Evolutionary conservation across 768 basidiomycete genomes (phyloP).

Genomic region (Pleurotus ostreatus): DNA sequence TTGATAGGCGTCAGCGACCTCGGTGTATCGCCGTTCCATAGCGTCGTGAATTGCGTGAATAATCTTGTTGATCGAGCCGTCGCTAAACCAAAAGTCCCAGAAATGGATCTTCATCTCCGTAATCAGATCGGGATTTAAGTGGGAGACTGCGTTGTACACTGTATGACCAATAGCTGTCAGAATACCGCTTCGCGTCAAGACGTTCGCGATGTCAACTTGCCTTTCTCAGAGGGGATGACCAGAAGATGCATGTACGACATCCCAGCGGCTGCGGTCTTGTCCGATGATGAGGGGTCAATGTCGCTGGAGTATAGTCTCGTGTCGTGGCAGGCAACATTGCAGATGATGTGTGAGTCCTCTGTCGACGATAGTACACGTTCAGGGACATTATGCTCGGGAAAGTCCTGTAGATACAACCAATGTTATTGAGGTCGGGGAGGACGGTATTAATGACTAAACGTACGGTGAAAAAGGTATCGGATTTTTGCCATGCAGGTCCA

Average conservation of each 20-base stretch:
- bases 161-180: neutral
- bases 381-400: neutral
- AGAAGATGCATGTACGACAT: slow-evolving; percentile 5
- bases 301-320: neutral
- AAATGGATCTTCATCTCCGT: neutral
- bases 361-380: neutral
- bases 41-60: neutral
- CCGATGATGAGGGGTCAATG: neutral
- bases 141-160: slow-evolving; percentile 6
- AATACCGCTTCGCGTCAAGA: neutral
- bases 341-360: neutral
- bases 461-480: slow-evolving; percentile 6
- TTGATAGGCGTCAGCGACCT: neutral
- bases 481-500: neutral
- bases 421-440: neutral
- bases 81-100: neutral
- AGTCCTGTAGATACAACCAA: neutral
- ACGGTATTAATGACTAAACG: neutral
- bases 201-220: neutral
- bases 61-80: neutral
- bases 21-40: neutral
- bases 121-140: neutral
- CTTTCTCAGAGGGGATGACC: slow-evolving; percentile 2
- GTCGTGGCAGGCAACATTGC: slow-evolving; percentile 3
- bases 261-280: neutral